Percentiles rank a stretch among this genome's conserved stretches.
phyloP scores from a whole-genome alignment of 1,139 yeast genomes.

The Nakaseomyces sp. region DNA sequence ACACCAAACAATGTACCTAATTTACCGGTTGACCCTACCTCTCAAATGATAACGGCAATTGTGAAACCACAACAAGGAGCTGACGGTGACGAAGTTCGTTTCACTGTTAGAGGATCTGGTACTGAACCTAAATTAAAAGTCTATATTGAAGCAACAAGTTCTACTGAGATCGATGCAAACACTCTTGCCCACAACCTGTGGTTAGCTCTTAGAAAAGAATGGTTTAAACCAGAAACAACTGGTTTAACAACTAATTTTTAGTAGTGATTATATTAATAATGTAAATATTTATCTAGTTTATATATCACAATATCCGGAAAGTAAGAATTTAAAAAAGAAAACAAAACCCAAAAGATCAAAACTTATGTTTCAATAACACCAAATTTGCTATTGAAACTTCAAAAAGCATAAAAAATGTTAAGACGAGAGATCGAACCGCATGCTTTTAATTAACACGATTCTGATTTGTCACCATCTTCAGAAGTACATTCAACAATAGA shows the following conservation, averaged over 20 bases:
- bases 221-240: conserved; percentile 50
- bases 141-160: conserved; percentile 70
- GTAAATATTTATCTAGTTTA: not conserved
- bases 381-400: too few species aligned
- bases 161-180: conserved; percentile 39
- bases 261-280: too few species aligned
- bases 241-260: conserved; percentile 25
- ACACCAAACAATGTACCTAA: conserved; percentile 50
- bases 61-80: conserved; percentile 18
- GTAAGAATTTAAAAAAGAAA: not conserved
- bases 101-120: conserved; percentile 90
- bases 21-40: conserved; percentile 58
- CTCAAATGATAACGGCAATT: conserved; percentile 78
- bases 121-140: conserved; percentile 93
- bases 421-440: not conserved
- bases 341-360: not conserved
- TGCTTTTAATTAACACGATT: not conserved
- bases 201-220: conserved; percentile 44
- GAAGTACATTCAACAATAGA: not conserved
- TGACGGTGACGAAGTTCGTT: conserved; percentile 41
- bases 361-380: not conserved
- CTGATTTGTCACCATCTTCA: too few species aligned
- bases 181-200: conserved; percentile 58
- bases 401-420: not conserved
- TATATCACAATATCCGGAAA: not conserved